phyloP scores from a whole-genome alignment of 1,284 basidiomycete species.

The Apiotrichum brassicae region DNA sequence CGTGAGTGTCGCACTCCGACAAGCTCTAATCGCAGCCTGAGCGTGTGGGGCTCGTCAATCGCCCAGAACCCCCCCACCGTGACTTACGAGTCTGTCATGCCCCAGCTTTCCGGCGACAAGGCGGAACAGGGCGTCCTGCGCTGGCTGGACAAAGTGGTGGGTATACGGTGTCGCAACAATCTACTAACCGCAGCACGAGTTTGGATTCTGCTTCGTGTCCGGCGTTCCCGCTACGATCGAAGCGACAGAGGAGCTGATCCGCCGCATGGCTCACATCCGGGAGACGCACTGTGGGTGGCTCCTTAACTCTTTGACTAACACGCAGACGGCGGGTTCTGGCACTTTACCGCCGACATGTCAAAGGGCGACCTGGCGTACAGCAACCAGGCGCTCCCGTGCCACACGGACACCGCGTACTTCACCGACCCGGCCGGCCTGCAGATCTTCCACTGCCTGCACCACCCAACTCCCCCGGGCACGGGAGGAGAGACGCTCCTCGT shows the following conservation, averaged over 20 bases:
- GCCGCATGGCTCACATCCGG: conserved; percentile 78
- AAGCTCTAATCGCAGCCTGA: conserved; percentile 51
- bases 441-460: conserved; percentile 87
- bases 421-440: conserved; percentile 90
- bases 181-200: conserved; percentile 56
- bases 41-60: conserved; percentile 76
- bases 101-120: conserved; percentile 9
- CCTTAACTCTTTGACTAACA: background rate
- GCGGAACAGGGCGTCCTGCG: conserved; percentile 63
- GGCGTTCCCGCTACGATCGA: conserved; percentile 75
- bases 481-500: conserved; percentile 87
- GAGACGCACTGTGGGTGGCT: conserved; percentile 72
- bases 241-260: conserved; percentile 72
- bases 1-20: background rate
- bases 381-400: conserved; percentile 75
- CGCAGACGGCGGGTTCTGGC: conserved; percentile 88
- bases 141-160: conserved; percentile 75
- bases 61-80: conserved; percentile 68
- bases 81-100: conserved; percentile 68
- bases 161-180: conserved; percentile 38
- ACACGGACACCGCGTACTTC: conserved; percentile 94
- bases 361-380: conserved; percentile 89
- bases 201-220: conserved; percentile 82
- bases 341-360: conserved; percentile 85
- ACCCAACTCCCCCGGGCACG: conserved; percentile 59